Conservation (phyloP, 2,329 filamentous ascomycete species). For the Epichloe aotearoae region DNA sequence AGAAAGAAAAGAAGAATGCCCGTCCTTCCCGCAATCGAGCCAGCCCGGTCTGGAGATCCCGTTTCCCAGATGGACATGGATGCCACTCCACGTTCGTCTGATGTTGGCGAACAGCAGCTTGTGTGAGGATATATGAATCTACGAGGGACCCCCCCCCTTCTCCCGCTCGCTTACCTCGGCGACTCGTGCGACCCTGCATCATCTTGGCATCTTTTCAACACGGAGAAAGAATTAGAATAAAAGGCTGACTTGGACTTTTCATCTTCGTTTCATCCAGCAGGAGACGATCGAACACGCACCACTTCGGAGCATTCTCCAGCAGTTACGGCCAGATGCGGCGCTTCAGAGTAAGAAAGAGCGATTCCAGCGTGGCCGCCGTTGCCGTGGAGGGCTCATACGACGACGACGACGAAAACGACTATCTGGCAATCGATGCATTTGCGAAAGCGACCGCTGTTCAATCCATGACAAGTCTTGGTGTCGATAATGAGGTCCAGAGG, state of each 20-base stretch:
- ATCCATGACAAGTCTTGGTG: not conserved
- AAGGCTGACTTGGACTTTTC: not conserved
- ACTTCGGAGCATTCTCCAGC: not conserved
- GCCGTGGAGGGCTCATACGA: not conserved
- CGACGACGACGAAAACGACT: not conserved
- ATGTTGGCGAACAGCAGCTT: not conserved
- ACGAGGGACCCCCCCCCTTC: not conserved
- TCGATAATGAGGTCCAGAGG: not conserved
- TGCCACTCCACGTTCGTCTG: not conserved
- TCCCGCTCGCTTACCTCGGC: not conserved
- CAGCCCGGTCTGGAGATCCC: not conserved
- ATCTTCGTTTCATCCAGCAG: not conserved
- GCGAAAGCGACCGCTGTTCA: not conserved
- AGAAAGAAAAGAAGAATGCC: not conserved
- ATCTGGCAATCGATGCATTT: not conserved
- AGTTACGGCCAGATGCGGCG: not conserved
- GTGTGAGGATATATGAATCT: not conserved
- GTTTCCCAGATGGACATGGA: not conserved
- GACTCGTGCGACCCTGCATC: not conserved
- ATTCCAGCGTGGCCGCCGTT: not conserved
- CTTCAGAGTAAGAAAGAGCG: not conserved
- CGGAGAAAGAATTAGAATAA: not conserved
- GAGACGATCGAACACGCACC: not conserved
- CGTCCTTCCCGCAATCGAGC: constrained; percentile 2
- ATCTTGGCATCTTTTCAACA: not conserved